Conservation (phyloP, 345 rosid genomes). For the Salix suchowensis region DNA sequence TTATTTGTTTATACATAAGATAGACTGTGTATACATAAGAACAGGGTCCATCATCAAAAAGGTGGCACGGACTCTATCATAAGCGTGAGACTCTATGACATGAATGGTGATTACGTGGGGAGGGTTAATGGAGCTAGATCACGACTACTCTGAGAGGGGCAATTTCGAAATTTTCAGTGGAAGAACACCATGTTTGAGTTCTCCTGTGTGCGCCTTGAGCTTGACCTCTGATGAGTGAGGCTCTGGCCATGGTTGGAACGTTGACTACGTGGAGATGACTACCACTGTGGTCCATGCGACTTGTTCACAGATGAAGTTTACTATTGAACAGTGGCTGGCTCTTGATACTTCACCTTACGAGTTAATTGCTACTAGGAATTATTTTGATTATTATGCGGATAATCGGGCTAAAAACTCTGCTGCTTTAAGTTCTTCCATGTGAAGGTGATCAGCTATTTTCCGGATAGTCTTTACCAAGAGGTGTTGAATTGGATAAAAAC, state of each 20-base stretch:
- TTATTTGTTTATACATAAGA: constrained; percentile 34
- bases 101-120: constrained; percentile 45
- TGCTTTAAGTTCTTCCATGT: neutral
- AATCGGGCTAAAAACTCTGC: neutral
- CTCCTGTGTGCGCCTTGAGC: constrained; percentile 61
- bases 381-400: constrained; percentile 19
- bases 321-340: constrained; percentile 92
- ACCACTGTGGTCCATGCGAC: constrained; percentile 50
- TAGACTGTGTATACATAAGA: constrained; percentile 51
- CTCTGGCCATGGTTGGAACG: constrained; percentile 75
- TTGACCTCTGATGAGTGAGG: constrained; percentile 80
- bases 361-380: constrained; percentile 48
- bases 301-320: constrained; percentile 54
- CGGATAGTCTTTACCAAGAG: neutral
- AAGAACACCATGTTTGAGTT: constrained; percentile 46
- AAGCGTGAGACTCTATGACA: constrained; percentile 47
- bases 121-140: constrained; percentile 65
- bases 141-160: constrained; percentile 88
- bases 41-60: constrained; percentile 80
- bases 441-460: neutral
- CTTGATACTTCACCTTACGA: constrained; percentile 54
- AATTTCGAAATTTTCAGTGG: constrained; percentile 89
- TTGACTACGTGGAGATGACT: constrained; percentile 76
- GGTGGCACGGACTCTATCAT: constrained; percentile 78
- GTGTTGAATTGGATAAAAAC: neutral